Evolutionary conservation across 148 eudicot genomes (phyloP), one percentile per base, ranked within the genome.

Genomic region (Chenopodium suecicum): DNA sequence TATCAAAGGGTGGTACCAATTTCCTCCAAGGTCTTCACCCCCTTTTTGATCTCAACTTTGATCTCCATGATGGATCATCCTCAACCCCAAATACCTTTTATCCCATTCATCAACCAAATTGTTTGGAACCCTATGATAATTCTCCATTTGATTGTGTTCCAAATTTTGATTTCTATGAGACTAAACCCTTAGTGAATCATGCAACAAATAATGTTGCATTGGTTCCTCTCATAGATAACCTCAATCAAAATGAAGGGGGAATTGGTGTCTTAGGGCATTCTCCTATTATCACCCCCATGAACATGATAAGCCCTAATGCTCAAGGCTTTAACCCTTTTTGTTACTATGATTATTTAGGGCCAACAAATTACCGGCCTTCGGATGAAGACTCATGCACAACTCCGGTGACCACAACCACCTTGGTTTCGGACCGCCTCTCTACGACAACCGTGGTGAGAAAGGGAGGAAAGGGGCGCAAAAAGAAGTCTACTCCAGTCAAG

Each of bases 381-480:
- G 92, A 93, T 84, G 93, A 91, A 70, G 87, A 86, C 20, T 93
- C 95, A n/a, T 86, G 86, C 81, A 74, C 88, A 7, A 91, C 84
- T 27, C 83, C 87, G 70, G 83, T 78, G 32, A 77, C 79, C 37
- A 67, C 32, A 65, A 0, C 44, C 47, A 31, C 73, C 75, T 44
- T 79, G 80, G 76, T 9, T 25, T 37, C 78, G 19, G 76, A 48
- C 77, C 77, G 44, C n/a, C 25, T 81, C 2, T 82, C 80, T 13
- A 66, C 60, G 7, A 85, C 70, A n/a, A 56, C 66, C 63, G 56
- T 56, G 70, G 23, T 73, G 37, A 73, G 54, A 58, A 78, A 68
- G 67, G 81, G 87, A n/a, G 83, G 83, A 77, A 86, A 64, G 74
- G 82, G 82, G 11, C 85, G 86, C n/a, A 80, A 81, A 37, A 89